Evolutionary conservation across 2,329 filamentous ascomycete species (phyloP), one percentile per base, ranked within the genome.

Genomic region (Colletotrichum musicola): DNA sequence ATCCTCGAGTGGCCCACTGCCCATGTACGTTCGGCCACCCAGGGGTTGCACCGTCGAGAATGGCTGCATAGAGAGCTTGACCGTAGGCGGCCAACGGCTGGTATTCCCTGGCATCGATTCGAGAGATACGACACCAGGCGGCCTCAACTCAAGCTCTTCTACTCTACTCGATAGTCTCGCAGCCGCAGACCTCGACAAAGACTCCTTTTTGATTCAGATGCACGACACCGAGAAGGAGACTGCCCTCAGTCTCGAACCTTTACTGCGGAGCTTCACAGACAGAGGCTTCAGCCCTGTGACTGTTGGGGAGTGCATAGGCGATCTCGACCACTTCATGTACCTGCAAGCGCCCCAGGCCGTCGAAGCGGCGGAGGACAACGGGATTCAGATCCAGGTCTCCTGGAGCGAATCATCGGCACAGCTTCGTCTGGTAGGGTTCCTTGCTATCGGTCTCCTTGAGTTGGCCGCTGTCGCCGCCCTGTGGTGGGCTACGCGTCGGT

Each of bases 21-120:
- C 50, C 2, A 40, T 27, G n/a, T 62, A 62, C 13, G 20, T 56
- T 5, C 25, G 50, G n/a, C 14, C 50, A 20, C 60, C 50, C 0
- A n/a, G 22, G 1, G 14, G 18, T 49, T 62, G 60, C 10, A 62
- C 27, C n/a, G 51, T 62, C 38, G n/a, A 46, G 9, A 62, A 62
- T 6, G 60, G 50, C 22, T 62, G 60, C n/a, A 50, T 56, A 6
- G 60, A 62, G 42, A 62, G 20, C 14, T 30, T 62, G n/a, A 56
- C 60, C 0, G 18, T 56, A 4, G 42, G 44, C 16, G 60, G 50
- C n/a, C 49, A 54, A 27, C 25, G 60, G n/a, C 40, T 62, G 14
- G 60, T 62, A 2, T 54, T 62, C 12, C 30, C 35, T 35, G 14
- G 42, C 13, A 10, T 25, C 7, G 18, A 47, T 13, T 42, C 14